Evolutionary conservation across 306 rosid genomes (phyloP).

Genomic region (Acacia melanoxylon): DNA sequence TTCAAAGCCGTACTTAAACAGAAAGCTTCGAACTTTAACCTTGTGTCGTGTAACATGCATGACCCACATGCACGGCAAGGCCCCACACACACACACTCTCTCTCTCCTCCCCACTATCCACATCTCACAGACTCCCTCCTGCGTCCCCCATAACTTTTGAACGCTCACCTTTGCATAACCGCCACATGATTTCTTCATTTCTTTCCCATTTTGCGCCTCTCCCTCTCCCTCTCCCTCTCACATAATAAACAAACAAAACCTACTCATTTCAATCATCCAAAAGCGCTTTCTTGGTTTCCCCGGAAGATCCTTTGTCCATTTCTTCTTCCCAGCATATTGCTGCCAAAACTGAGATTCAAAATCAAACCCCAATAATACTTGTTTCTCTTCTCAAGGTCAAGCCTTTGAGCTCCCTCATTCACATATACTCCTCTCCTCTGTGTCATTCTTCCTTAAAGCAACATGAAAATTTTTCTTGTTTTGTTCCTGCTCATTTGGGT

Average conservation of each 20-base stretch:
- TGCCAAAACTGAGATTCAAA: constrained; percentile 40
- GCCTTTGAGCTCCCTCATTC: neutral
- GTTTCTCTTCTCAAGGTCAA: constrained; percentile 42
- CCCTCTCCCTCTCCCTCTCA: neutral
- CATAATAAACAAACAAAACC: neutral
- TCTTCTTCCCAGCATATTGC: constrained; percentile 30
- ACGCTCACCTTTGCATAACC: constrained; percentile 41
- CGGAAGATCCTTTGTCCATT: constrained; percentile 55
- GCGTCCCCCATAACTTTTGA: constrained; percentile 37
- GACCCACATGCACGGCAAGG: constrained; percentile 38
- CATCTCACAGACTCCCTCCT: constrained; percentile 25
- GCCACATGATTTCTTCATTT: constrained; percentile 51
- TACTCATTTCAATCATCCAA: constrained; percentile 23
- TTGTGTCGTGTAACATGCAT: constrained; percentile 26
- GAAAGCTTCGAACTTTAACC: constrained; percentile 11
- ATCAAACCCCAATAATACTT: constrained; percentile 20
- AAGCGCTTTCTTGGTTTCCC: constrained; percentile 74
- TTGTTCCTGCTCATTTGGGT: constrained; percentile 50
- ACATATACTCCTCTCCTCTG: neutral
- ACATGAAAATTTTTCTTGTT: constrained; percentile 48
- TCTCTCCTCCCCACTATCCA: constrained; percentile 21
- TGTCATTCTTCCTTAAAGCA: constrained; percentile 24
- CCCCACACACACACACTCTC: neutral
- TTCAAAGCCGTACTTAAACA: constrained; percentile 4
- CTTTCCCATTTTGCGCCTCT: constrained; percentile 19